Base-by-base conservation (phyloP, 2,329 filamentous ascomycete species). In the Lecanosticta acicola region DNA sequence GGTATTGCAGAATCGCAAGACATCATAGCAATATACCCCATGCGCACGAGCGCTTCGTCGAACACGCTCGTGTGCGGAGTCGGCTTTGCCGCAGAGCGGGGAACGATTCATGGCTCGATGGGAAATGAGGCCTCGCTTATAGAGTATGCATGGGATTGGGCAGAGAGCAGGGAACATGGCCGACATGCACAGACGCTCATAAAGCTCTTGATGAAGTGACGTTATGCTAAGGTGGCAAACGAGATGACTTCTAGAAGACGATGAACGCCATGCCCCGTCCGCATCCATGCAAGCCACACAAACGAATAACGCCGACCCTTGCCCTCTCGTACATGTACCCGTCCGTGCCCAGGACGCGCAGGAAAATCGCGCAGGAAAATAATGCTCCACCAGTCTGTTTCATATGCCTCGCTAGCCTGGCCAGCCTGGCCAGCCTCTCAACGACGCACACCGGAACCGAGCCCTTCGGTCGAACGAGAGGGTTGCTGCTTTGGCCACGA, bases 161-260 rank as follows among this genome's bases (percentile, higher is more conserved):
- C n/a, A n/a, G n/a, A n/a, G n/a, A n/a, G n/a, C n/a, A n/a, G n/a
- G n/a, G n/a, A n/a, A n/a, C n/a, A n/a, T n/a, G n/a, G n/a, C n/a
- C n/a, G n/a, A n/a, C n/a, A n/a, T n/a, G n/a, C n/a, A n/a, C n/a
- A n/a, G n/a, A n/a, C n/a, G n/a, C n/a, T n/a, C n/a, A n/a, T n/a
- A n/a, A n/a, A n/a, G n/a, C n/a, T 5, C 5, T 29, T 5, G 24
- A 20, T 45, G 35, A 40, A 40, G 36, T 45, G 43, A 45, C 26
- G 36, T 40, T 40, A 32, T 10, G 35, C 40, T 45, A 40, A 45
- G 36, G 36, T 45, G 24, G 24, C 5, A 29, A 29, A 7, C 7
- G 24, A 29, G 24, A 29, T 29, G 11, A 29, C 24, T 29, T 29
- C 24, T 29, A 29, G 24, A 29, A 29, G 24, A 11, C 24, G 7